Evolutionary conservation across 169 alveolate species (phyloP).

Genomic region (Plasmodium falciparum): DNA sequence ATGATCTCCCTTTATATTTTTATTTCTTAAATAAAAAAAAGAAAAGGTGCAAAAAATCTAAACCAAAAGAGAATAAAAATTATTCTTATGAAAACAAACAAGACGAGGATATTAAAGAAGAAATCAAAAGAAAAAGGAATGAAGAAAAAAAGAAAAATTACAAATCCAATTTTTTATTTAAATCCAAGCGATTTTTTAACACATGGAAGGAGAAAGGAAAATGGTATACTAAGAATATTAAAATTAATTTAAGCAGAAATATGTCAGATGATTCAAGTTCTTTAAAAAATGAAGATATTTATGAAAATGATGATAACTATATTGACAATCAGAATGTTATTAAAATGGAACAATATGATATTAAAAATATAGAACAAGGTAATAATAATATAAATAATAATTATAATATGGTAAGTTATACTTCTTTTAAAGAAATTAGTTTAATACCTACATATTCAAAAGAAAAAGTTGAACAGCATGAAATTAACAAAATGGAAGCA

Average conservation of each 20-base stretch:
- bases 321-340: background rate
- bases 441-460: too few relatives aligned
- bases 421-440: too few relatives aligned
- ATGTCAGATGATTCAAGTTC: slow-evolving; percentile 11
- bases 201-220: slow-evolving; percentile 66
- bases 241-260: slow-evolving; percentile 28
- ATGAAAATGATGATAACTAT: slow-evolving; percentile 16
- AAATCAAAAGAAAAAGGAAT: slow-evolving; percentile 21
- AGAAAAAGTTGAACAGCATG: too few relatives aligned
- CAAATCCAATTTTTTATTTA: slow-evolving; percentile 55
- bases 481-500: too few relatives aligned
- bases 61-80: slow-evolving; percentile 27
- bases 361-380: background rate
- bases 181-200: slow-evolving; percentile 35
- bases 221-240: slow-evolving; percentile 34
- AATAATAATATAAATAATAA: too few relatives aligned
- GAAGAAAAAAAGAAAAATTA: slow-evolving; percentile 40
- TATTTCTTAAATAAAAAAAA: slow-evolving; percentile 65
- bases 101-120: slow-evolving; percentile 12
- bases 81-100: slow-evolving; percentile 1
- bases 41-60: slow-evolving; percentile 23
- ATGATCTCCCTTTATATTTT: slow-evolving; percentile 59
- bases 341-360: background rate
- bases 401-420: too few relatives aligned
- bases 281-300: background rate